These are phyloP conservation scores for Phytophthora podocarpi DNA, from an alignment of 352 stramenopile species.

Conservation along the genomic window DNA sequence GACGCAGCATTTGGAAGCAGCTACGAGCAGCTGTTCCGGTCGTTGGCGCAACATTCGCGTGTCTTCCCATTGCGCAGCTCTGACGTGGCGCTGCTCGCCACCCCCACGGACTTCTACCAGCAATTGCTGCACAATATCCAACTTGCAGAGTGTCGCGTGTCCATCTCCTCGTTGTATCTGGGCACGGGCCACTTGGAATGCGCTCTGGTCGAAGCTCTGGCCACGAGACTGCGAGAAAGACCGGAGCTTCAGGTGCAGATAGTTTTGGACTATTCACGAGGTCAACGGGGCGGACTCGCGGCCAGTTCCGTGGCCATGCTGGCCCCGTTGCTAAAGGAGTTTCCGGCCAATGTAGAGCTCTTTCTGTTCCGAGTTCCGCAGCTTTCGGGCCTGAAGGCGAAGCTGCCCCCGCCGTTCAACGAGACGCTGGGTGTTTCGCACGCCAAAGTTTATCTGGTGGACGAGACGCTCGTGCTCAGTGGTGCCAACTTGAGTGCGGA, in stretches of 20 bases:
- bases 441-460: slow-evolving; percentile 85
- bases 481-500: slow-evolving; percentile 84
- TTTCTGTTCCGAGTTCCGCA: slow-evolving; percentile 79
- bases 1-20: slow-evolving; percentile 1
- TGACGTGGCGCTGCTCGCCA: slow-evolving; percentile 55
- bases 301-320: slow-evolving; percentile 71
- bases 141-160: slow-evolving; percentile 49
- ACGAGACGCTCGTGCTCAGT: slow-evolving; percentile 82
- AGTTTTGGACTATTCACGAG: slow-evolving; percentile 75
- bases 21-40: slow-evolving; percentile 61
- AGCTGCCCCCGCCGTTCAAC: slow-evolving; percentile 76
- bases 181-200: slow-evolving; percentile 64
- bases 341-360: slow-evolving; percentile 58
- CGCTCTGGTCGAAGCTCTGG: slow-evolving; percentile 51
- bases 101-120: slow-evolving; percentile 66
- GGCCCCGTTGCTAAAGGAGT: slow-evolving; percentile 47
- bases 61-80: slow-evolving; percentile 65
- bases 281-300: slow-evolving; percentile 50
- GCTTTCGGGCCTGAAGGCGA: slow-evolving; percentile 60
- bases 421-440: slow-evolving; percentile 85
- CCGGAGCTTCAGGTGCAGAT: slow-evolving; percentile 61
- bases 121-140: slow-evolving; percentile 65
- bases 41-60: slow-evolving; percentile 52
- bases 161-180: slow-evolving; percentile 76
- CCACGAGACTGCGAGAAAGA: slow-evolving; percentile 38